Percentiles rank a stretch among this genome's conserved stretches.
phyloP scores from a whole-genome alignment of 805 yeast genomes.

The Suhomyces kilbournensis region DNA sequence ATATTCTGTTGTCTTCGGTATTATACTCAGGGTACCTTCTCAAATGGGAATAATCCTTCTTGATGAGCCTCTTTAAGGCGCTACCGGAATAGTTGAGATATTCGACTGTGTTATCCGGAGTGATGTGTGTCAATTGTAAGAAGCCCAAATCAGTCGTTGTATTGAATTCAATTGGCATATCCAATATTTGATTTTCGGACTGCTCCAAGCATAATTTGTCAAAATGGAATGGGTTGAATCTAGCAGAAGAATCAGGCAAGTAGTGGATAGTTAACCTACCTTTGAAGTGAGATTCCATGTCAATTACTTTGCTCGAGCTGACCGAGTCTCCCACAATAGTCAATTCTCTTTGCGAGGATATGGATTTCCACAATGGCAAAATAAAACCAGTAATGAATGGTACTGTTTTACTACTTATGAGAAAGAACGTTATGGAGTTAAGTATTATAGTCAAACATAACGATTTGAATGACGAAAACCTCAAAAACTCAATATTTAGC shows the following conservation, averaged over 20 bases:
- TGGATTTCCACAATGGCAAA: slow-evolving; percentile 43
- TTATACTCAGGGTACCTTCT: slow-evolving; percentile 20
- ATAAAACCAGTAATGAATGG: slow-evolving; percentile 39
- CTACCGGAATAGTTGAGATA: slow-evolving; percentile 53
- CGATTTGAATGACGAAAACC: slow-evolving; percentile 59
- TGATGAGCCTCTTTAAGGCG: slow-evolving; percentile 46
- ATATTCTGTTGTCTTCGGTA: slow-evolving; percentile 39
- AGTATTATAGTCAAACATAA: slow-evolving; percentile 45
- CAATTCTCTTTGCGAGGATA: slow-evolving; percentile 43
- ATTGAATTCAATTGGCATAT: slow-evolving; percentile 74
- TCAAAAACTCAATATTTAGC: slow-evolving; percentile 71
- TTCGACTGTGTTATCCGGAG: slow-evolving; percentile 48
- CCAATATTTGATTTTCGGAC: slow-evolving; percentile 24
- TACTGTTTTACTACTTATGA: slow-evolving; percentile 50
- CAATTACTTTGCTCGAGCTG: slow-evolving; percentile 33
- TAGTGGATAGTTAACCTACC: slow-evolving; percentile 86
- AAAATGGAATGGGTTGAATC: slow-evolving; percentile 70
- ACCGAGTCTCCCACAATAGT: slow-evolving; percentile 52
- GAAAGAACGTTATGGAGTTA: slow-evolving; percentile 49
- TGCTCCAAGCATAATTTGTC: slow-evolving; percentile 56
- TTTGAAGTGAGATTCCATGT: slow-evolving; percentile 64
- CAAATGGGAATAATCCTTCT: slow-evolving; percentile 31
- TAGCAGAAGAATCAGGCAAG: slow-evolving; percentile 87
- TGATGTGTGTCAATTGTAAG: slow-evolving; percentile 61
- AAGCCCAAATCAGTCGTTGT: slow-evolving; percentile 70